Base-by-base conservation (phyloP, 2,329 filamentous ascomycete species). In the Zymoseptoria crescenta region DNA sequence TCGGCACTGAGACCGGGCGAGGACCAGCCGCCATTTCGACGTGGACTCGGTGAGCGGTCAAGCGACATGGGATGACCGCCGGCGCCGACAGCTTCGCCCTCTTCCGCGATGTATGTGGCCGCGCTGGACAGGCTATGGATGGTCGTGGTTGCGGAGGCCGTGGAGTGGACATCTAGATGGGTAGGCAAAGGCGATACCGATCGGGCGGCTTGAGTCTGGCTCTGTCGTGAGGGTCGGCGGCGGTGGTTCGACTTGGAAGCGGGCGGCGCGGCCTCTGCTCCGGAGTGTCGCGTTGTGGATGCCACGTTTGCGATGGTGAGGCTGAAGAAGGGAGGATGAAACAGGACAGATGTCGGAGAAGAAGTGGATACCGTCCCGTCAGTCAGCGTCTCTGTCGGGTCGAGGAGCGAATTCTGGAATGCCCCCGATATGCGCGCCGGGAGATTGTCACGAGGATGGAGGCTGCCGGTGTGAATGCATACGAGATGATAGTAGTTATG, bases 11-110 rank as follows among this genome's bases (percentile, higher is more conserved):
- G 80, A 60, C 89, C 71, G 90, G 81, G 64, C 87, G 89, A 58
- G 88, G 91, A 75, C 92, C 93, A 96, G 68, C 91, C 91, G 71
- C 90, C 91, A 69, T 88, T 88, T 62, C 86, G 87, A 63, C 85
- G 83, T 62, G 92, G 93, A 58, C 91, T 96, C 55, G 92, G 90
- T 71, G 90, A 95, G 76, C 91, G 86, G 66, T 91, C 94, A 63
- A 93, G 78, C 66, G 89, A 89, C 92, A 96, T 96, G 60, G 64
- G 64, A 6, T 57, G 29, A 24, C 54, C 27, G 20, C 27, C 48
- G 27, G 55, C 56, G 52, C 30, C 53, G 7, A 48, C 56, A 48
- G 52, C 24, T 51, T 62, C 59, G 54, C 56, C 56, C 54, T 65
- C 64, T 59, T 65, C 59, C 52, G 64, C 65, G 58, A 69, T 68